Conservation (phyloP, 78 protist species). For the Isochrysis galbana region DNA sequence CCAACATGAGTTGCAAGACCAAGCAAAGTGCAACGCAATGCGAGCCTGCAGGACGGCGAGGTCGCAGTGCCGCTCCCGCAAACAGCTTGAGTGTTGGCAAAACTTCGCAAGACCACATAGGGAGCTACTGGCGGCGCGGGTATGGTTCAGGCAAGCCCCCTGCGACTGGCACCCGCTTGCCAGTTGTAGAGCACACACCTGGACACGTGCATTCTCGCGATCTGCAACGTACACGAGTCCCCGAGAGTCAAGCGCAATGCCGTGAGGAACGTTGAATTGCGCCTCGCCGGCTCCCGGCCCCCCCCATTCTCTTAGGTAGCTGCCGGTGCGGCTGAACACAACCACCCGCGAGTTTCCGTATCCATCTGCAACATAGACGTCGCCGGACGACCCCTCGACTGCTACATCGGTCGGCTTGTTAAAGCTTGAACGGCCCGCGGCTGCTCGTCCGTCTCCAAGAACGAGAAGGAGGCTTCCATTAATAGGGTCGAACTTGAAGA, state of each 20-base stretch:
- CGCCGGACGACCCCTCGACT: background rate
- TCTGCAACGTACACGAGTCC: background rate
- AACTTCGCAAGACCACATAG: background rate
- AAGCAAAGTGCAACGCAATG: no score
- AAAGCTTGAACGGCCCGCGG: background rate
- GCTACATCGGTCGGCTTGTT: slow-evolving; percentile 18
- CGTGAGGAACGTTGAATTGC: background rate
- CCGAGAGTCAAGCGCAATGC: background rate
- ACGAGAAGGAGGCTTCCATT: background rate
- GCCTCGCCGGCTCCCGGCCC: background rate
- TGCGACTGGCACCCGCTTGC: background rate
- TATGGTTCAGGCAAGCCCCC: background rate
- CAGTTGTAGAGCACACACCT: background rate
- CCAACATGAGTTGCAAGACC: no score
- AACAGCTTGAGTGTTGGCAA: no score
- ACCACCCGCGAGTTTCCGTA: slow-evolving; percentile 9
- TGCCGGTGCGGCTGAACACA: background rate
- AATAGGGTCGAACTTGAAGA: background rate
- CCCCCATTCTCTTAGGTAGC: background rate
- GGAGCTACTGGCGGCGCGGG: background rate
- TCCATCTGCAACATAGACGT: background rate
- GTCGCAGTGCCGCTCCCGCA: no score
- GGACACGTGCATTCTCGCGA: background rate
- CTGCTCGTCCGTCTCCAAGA: background rate
- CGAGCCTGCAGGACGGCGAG: no score